Conservation (phyloP, 1,284 basidiomycete species). For the Marasmius fiardii region DNA sequence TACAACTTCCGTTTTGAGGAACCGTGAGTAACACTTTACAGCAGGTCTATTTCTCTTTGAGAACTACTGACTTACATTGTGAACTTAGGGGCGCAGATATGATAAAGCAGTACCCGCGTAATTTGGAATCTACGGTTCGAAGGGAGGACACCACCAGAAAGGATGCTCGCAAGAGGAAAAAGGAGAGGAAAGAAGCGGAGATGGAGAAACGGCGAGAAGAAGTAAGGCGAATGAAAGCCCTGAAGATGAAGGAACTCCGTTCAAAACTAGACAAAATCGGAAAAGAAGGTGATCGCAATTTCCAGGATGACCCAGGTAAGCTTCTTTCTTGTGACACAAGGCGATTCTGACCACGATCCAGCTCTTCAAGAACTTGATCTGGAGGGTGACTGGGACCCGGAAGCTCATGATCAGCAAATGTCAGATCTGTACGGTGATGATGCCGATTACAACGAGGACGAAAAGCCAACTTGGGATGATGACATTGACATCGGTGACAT, state of each 20-base stretch:
- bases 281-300: slow-evolving; percentile 54
- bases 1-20: slow-evolving; percentile 97
- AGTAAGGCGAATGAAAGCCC: slow-evolving; percentile 70
- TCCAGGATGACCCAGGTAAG: slow-evolving; percentile 43
- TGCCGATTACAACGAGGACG: slow-evolving; percentile 48
- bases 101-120: slow-evolving; percentile 82
- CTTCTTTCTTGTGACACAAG: slow-evolving; percentile 5
- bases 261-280: slow-evolving; percentile 72
- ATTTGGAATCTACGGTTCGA: slow-evolving; percentile 66
- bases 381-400: slow-evolving; percentile 83
- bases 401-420: slow-evolving; percentile 79
- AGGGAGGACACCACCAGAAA: slow-evolving; percentile 80
- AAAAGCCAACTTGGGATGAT: slow-evolving; percentile 88
- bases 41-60: slow-evolving; percentile 1
- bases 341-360: slow-evolving; percentile 21
- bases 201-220: slow-evolving; percentile 76
- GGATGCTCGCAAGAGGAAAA: slow-evolving; percentile 73
- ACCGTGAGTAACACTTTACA: slow-evolving; percentile 51
- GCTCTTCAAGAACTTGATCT: slow-evolving; percentile 65
- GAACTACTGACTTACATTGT: background rate
- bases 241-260: slow-evolving; percentile 84
- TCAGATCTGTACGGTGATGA: slow-evolving; percentile 63
- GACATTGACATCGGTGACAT: slow-evolving; percentile 83
- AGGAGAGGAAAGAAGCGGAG: slow-evolving; percentile 79
- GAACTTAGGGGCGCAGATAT: slow-evolving; percentile 58